Evolutionary conservation across 176 grass and related monocot species (phyloP).

Genomic region (Stipa capillata): DNA sequence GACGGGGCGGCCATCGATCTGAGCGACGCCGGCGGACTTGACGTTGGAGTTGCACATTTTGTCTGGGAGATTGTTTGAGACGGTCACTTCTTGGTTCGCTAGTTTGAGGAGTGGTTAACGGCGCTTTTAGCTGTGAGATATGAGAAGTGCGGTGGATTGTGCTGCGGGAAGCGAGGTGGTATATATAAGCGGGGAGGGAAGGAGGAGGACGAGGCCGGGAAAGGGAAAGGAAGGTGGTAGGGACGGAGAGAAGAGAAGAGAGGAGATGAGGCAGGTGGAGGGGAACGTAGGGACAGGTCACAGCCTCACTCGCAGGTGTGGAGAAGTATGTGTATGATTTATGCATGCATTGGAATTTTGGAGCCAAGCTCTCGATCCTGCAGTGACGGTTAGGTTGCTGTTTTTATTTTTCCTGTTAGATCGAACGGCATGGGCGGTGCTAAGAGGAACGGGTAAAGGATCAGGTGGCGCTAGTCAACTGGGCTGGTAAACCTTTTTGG

Average conservation of each 20-base stretch:
- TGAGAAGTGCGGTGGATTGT: not conserved
- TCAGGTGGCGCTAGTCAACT: not conserved
- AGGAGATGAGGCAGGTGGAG: not conserved
- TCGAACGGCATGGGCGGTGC: not conserved
- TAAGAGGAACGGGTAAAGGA: not conserved
- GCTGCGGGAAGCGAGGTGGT: not conserved
- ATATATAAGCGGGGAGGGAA: slow-evolving; percentile 41
- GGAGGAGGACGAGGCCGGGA: slow-evolving; percentile 1
- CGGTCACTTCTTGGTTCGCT: too few species aligned
- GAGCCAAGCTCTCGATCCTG: slow-evolving; percentile 7
- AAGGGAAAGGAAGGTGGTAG: slow-evolving; percentile 19
- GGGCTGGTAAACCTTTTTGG: not conserved
- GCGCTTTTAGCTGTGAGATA: slow-evolving; percentile 24
- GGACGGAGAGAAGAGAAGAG: too few species aligned
- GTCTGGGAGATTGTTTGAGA: not conserved
- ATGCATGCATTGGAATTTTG: not conserved
- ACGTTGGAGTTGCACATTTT: slow-evolving; percentile 90
- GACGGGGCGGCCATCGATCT: slow-evolving; percentile 80
- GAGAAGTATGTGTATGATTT: too few species aligned
- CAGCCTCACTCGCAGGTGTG: too few species aligned
- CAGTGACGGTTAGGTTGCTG: not conserved
- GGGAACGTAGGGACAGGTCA: slow-evolving; percentile 16
- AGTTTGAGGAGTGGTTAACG: slow-evolving; percentile 5
- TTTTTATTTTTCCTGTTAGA: not conserved
- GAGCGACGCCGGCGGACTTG: slow-evolving; percentile 48